phyloP scores from a whole-genome alignment of 2,329 filamentous ascomycete species.

The Fusarium continuum region DNA sequence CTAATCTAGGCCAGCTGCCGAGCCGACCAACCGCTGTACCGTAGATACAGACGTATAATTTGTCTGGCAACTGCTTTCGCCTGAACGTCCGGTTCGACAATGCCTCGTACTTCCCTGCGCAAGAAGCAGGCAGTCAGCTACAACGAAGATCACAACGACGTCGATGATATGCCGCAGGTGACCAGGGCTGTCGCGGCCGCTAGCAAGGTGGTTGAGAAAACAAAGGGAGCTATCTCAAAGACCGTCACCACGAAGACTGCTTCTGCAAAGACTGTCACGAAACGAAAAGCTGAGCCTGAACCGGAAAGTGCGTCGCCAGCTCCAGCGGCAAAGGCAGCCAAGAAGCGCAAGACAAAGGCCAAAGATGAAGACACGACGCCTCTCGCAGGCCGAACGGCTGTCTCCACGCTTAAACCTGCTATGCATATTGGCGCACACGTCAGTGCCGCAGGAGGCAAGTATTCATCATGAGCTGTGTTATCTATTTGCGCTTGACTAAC shows the following conservation, averaged over 20 bases:
- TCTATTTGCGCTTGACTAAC: neutral
- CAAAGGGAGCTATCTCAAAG: conserved; percentile 40
- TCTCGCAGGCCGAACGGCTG: conserved; percentile 72
- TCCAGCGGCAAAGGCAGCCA: conserved; percentile 44
- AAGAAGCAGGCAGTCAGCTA: conserved; percentile 47
- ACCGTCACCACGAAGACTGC: conserved; percentile 35
- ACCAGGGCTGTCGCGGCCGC: conserved; percentile 30
- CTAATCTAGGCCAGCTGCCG: neutral
- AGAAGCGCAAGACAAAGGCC: conserved; percentile 56
- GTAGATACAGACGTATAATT: neutral
- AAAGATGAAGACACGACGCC: conserved; percentile 63
- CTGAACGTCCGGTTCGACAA: conserved; percentile 18
- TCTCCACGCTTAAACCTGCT: conserved; percentile 68
- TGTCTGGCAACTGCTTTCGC: neutral
- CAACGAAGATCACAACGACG: conserved; percentile 42
- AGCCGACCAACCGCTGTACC: neutral
- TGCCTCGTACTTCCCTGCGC: conserved; percentile 50
- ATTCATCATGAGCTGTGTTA: conserved; percentile 3
- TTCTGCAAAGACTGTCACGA: conserved; percentile 40
- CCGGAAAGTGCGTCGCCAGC: conserved; percentile 26
- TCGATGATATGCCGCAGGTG: conserved; percentile 25
- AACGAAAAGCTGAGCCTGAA: conserved; percentile 47
- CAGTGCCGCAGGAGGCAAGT: conserved; percentile 82
- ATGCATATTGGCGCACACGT: conserved; percentile 95
- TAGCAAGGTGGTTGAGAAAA: conserved; percentile 42